Evolutionary conservation across 192 early-diverging fungal species (phyloP), one percentile per base, ranked within the genome.

Genomic region (Coemansia sp.): DNA sequence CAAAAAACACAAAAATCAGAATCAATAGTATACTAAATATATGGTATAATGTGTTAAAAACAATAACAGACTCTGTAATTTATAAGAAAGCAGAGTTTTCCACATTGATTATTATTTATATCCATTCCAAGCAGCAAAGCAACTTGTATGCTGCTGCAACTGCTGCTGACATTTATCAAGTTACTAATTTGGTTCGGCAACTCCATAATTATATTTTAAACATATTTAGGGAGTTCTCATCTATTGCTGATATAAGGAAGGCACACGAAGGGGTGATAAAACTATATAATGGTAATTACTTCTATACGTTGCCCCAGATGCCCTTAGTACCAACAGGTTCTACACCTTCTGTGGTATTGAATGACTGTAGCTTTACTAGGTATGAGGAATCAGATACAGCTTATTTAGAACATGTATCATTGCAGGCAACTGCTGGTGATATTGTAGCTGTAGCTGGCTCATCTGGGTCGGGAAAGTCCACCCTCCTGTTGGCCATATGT

Each of bases 391-490:
- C 39, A 11, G 63, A 62, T 1, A 62, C 57, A 14, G 70, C 66
- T 21, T n/a, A 37, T 15, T 21, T 72, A 17, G 21, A 19, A 5
- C 24, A 63, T 32, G 39, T 58, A 1, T 48, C 54, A 12, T 10
- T 72, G 5, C 11, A 56, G 5, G 57, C 66, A 5, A 52, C 66
- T 11, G 22, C 22, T 23, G 69, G 69, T 5, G 63, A 65, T 21
- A 65, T 65, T 61, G 73, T 77, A 19, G 81, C 77, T 5, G 65
- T 87, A 6, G 69, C 83, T 0, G 86, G 86, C 14, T 73, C 71
- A 27, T 73, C 85, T 14, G 86, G 86, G 19, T 72, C 70, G 23
- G 86, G 85, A 7, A 87, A 87, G 63, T 82, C 85, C 0, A 86
- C 86, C 0, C 59, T 87, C 11, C 29, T 85, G 11, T 82, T 73